phyloP scores from a whole-genome alignment of 192 early-diverging fungal species.

The Lobulomyces angularis region DNA sequence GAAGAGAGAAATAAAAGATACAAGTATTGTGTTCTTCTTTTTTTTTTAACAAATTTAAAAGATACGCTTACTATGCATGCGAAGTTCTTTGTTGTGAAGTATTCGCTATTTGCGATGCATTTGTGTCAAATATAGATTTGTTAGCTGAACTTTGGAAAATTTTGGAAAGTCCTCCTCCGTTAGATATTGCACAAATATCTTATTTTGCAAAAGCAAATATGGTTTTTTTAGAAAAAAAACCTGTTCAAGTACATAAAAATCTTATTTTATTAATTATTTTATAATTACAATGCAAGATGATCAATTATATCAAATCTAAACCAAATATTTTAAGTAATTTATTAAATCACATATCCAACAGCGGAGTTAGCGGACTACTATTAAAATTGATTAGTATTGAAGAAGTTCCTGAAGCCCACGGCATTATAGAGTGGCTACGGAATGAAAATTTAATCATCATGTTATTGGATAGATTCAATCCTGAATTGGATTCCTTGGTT shows the following conservation, averaged over 20 bases:
- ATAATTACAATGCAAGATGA: slow-evolving; percentile 33
- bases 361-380: slow-evolving; percentile 65
- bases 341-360: slow-evolving; percentile 58
- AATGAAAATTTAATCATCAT: slow-evolving; percentile 50
- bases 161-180: slow-evolving; percentile 59
- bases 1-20: too few species aligned
- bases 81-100: slow-evolving; percentile 70
- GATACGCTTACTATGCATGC: slow-evolving; percentile 71
- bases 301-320: slow-evolving; percentile 62
- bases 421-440: slow-evolving; percentile 72
- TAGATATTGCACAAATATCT: slow-evolving; percentile 71
- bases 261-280: slow-evolving; percentile 1
- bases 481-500: slow-evolving; percentile 54
- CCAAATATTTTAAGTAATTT: slow-evolving; percentile 51
- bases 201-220: slow-evolving; percentile 87
- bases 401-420: slow-evolving; percentile 60
- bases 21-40: too few species aligned
- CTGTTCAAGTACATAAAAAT: slow-evolving; percentile 49
- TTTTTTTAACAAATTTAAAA: slow-evolving; percentile 22
- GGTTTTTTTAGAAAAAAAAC: slow-evolving; percentile 78
- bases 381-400: slow-evolving; percentile 74
- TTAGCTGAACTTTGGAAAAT: slow-evolving; percentile 76
- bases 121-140: slow-evolving; percentile 56
- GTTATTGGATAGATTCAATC: slow-evolving; percentile 63
- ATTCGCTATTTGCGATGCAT: slow-evolving; percentile 63